Evolutionary conservation across 768 basidiomycete genomes (phyloP).

Genomic region (Kwoniella shandongensis): DNA sequence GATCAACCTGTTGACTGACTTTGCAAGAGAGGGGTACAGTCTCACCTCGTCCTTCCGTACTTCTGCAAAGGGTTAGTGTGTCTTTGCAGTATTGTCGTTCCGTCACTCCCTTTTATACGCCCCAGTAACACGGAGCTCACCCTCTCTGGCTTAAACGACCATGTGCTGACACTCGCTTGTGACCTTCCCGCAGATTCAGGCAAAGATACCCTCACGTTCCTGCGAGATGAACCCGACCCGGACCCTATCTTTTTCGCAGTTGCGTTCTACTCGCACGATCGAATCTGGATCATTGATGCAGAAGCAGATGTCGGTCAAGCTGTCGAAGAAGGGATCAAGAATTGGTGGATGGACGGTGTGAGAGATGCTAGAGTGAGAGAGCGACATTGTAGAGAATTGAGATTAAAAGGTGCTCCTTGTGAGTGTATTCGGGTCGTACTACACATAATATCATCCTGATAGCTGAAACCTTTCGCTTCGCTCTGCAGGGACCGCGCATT

Average conservation of each 20-base stretch:
- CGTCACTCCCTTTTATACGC: too few species aligned
- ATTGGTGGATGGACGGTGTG: slow-evolving; percentile 39
- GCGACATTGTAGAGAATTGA: slow-evolving; percentile 44
- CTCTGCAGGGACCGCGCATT: slow-evolving; percentile 41
- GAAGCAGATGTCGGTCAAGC: slow-evolving; percentile 45
- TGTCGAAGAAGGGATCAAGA: slow-evolving; percentile 41
- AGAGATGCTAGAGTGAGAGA: slow-evolving; percentile 41
- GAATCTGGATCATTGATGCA: slow-evolving; percentile 49
- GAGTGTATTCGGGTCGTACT: slow-evolving; percentile 13
- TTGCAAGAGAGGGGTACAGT: slow-evolving; percentile 41
- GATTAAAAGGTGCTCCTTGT: slow-evolving; percentile 42
- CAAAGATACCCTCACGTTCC: slow-evolving; percentile 44
- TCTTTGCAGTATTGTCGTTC: not conserved
- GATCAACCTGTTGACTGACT: slow-evolving; percentile 42
- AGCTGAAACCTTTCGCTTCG: too few species aligned
- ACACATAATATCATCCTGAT: not conserved
- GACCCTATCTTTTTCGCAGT: slow-evolving; percentile 47
- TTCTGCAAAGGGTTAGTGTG: slow-evolving; percentile 36
- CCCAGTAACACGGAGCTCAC: too few species aligned
- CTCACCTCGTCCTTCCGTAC: slow-evolving; percentile 40
- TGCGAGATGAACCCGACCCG: slow-evolving; percentile 39
- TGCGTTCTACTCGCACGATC: slow-evolving; percentile 39
- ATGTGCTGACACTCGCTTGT: not conserved
- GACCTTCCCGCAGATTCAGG: slow-evolving; percentile 32
- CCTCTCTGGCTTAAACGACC: too few species aligned